These are phyloP conservation scores for Leonotis leonurus DNA, from an alignment of 257 asterid species.

Conservation along the genomic window DNA sequence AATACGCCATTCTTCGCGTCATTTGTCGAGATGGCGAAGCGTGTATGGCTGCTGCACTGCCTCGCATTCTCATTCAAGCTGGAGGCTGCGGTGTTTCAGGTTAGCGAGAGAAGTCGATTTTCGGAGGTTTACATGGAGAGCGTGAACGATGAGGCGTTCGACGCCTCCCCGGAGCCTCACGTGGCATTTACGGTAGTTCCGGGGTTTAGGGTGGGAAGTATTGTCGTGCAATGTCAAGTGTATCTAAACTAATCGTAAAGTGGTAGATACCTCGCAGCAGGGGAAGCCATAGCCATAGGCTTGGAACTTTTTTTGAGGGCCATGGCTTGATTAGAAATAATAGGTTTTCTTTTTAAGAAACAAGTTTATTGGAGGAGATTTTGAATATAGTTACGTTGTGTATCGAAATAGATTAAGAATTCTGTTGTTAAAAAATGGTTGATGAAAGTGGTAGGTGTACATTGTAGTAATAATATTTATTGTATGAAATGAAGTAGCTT, in stretches of 20 bases:
- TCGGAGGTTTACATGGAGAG: conserved; percentile 83
- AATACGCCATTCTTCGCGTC: conserved; percentile 46
- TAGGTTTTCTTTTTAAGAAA: no score
- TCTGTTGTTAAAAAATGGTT: no score
- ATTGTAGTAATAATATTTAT: no score
- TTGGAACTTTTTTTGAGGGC: no score
- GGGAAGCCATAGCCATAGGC: no score
- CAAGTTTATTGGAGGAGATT: no score
- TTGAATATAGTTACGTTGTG: no score
- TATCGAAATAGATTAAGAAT: no score
- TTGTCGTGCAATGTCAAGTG: conserved; percentile 60
- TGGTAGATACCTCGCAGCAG: no score
- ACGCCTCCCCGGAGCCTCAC: conserved; percentile 21
- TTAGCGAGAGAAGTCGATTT: conserved; percentile 40
- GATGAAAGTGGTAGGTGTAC: no score
- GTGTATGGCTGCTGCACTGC: conserved; percentile 77
- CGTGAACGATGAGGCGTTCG: conserved; percentile 61
- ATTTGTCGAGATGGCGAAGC: conserved; percentile 69
- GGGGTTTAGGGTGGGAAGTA: conserved; percentile 57
- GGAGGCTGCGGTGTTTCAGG: conserved; percentile 48
- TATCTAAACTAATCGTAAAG: conserved; percentile 38
- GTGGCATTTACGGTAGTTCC: conserved; percentile 75
- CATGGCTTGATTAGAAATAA: no score
- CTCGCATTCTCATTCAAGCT: conserved; percentile 55
- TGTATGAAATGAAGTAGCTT: no score